These are phyloP conservation scores for Panellus pusillus DNA, from an alignment of 768 basidiomycete species.

Conservation along the genomic window DNA sequence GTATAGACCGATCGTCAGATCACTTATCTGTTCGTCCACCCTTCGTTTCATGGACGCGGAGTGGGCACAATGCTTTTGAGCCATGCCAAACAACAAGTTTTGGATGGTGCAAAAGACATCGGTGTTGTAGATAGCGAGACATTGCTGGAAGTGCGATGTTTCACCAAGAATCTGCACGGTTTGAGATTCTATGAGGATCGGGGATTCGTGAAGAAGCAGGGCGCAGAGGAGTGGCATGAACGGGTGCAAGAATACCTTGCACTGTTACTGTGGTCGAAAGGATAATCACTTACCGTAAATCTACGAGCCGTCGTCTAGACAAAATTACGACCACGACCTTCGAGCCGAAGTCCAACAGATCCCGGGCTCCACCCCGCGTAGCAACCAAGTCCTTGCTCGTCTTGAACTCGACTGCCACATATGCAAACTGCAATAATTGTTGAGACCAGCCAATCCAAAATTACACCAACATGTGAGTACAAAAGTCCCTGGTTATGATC, in stretches of 20 bases:
- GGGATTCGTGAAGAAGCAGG: conserved; percentile 1
- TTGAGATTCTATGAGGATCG: conserved; percentile 9
- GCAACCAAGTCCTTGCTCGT: no score
- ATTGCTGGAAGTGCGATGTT: conserved; percentile 8
- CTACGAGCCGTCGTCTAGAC: conserved; percentile 37
- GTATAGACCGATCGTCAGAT: not conserved
- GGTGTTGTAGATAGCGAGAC: not conserved
- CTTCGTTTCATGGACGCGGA: not conserved
- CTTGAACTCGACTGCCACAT: not conserved
- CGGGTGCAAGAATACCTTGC: not conserved
- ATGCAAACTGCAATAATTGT: conserved; percentile 41
- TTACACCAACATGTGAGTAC: no score
- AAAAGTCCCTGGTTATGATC: conserved; percentile 13
- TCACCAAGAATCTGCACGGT: not conserved
- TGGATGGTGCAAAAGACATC: not conserved
- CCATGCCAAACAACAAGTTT: conserved; percentile 4
- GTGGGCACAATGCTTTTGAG: conserved; percentile 1
- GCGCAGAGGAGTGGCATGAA: conserved; percentile 1
- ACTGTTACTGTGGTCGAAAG: not conserved
- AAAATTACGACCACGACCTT: conserved; percentile 58
- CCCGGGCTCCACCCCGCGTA: no score
- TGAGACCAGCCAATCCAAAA: no score
- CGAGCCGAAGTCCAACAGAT: conserved; percentile 31
- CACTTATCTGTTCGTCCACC: conserved; percentile 9
- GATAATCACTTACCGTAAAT: conserved; percentile 34